Evolutionary conservation across 768 basidiomycete genomes (phyloP), one percentile per base, ranked within the genome.

Genomic region (Rhodotorula graminis): DNA sequence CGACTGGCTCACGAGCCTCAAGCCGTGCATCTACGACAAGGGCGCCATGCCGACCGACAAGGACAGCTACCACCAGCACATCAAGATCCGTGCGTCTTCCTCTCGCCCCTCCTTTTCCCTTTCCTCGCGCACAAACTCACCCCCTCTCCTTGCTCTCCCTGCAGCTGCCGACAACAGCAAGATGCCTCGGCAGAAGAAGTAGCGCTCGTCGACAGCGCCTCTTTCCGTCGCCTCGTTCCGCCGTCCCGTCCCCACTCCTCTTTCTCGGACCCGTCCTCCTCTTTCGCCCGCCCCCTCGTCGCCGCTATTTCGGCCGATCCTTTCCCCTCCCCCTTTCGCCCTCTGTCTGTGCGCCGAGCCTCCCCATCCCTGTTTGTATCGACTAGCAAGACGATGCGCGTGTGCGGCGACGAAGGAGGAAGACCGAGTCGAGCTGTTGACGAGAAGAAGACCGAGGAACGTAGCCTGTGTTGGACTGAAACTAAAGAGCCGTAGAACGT

Each of bases 1-100:
- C 79, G 85, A 88, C 75, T 99, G 96, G 96, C 78, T 99, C 71
- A 87, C 86, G 83, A 83, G 81, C 71, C 87, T 98, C 76, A 84
- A 82, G 56, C 82, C 88, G 31, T 95, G 93, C 80, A 75, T 78
- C 44, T 70, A 74, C 27, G 33, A 59, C 29, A 56, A 64, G n/a
- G 74, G 66, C 8, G 55, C 46, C 0, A 67, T 64, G 25, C 31
- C 71, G 27, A 25, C 25, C 3, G 49, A 65, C 23, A 31, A 52
- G 23, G 64, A 52, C 2, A 44, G 61, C 33, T 16, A 49, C 31
- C 75, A 76, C 40, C 57, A 61, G 6, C 75, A 76, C 18, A 25
- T 52, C 59, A 72, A 73, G 67, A 71, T 76, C 31, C 63, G 71
- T 72, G 52, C 58, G 71, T 61, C 50, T 25, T 11, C 31, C 31